Conservation (phyloP, 1,139 yeast species). For the Suhomyces chickasaworum region DNA sequence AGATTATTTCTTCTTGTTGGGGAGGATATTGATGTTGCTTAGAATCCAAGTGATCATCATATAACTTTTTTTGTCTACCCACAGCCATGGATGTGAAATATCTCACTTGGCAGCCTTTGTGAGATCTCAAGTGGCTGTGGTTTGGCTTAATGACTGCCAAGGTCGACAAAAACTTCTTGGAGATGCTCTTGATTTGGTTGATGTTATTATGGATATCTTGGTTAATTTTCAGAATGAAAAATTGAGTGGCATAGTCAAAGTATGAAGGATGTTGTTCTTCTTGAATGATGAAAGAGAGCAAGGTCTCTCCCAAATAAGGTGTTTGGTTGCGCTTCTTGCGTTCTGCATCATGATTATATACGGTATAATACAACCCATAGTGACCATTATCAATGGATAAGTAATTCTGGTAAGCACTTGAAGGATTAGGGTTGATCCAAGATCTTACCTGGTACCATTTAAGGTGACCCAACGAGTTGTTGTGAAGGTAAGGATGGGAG, state of each 20-base stretch:
- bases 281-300: conserved; percentile 15
- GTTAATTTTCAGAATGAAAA: conserved; percentile 35
- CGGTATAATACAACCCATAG: conserved; percentile 47
- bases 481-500: conserved; percentile 38
- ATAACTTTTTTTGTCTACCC: conserved; percentile 6
- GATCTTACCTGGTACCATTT: conserved; percentile 24
- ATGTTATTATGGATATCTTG: conserved; percentile 32
- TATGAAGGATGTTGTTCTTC: conserved; percentile 7
- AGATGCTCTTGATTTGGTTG: conserved; percentile 23
- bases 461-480: conserved; percentile 25
- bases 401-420: conserved; percentile 26
- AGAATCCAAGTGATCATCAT: background rate
- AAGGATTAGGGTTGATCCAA: conserved; percentile 36
- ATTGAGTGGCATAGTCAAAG: conserved; percentile 22
- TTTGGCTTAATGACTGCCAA: conserved; percentile 11
- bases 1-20: background rate
- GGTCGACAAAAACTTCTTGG: conserved; percentile 25
- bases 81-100: conserved; percentile 5
- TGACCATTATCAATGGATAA: conserved; percentile 44
- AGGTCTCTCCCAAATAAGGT: conserved; percentile 15
- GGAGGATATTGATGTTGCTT: conserved; percentile 5
- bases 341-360: conserved; percentile 43
- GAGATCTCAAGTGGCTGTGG: background rate
- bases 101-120: background rate
- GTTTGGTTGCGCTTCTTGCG: conserved; percentile 18